Base-by-base conservation (phyloP, 805 yeast species). In the Nakazawaea pomicola region DNA sequence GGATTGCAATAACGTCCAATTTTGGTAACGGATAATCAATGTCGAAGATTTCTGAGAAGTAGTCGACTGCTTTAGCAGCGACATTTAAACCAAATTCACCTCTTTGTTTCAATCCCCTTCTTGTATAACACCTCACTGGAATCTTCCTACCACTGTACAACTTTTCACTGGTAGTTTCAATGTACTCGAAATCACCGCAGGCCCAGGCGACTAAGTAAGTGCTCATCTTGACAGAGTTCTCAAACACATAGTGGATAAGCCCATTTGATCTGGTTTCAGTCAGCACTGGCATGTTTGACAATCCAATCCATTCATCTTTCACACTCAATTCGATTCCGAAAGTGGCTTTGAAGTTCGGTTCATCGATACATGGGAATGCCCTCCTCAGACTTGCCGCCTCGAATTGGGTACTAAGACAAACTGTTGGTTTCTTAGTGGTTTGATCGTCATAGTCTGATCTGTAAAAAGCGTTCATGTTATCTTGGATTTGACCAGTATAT, bases 1-100 rank as follows among this genome's bases (percentile, higher is more conserved):
- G 90, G 43, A 86, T 81, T 3, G 90, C 90, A 29, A 87, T 65
- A 61, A 84, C 67, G 56, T 87, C 95, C 58, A 85, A 65, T 61
- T 86, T 86, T 33, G 95, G 91, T 50, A 86, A 68, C 24, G 95
- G 93, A 55, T 83, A 86, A 32, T 59, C 64, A 38, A 73, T 57
- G 46, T 72, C 76, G 49, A 76, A 76, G 17, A 72, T 62, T 33
- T 51, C 53, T 11, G 75, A 65, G 49, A 72, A 68, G 53, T 62
- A 72, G 51, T 73, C 79, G 30, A 76, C 70, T 33, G 72, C 71
- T 38, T 65, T 65, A 16, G 73, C 69, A 8, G 80, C 69, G 24
- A 71, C 65, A 31, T 58, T 61, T 38, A 68, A 57, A 3, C 80
- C 80, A 52, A 67, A 67, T 43, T 58, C 47, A 3, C 80, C 80